A percentile compares a stretch with the other conserved stretches of the same genome.
These are phyloP conservation scores for Pseudocercospora vitis DNA, from an alignment of 2,329 filamentous ascomycete genomes.

Conservation along the genomic window DNA sequence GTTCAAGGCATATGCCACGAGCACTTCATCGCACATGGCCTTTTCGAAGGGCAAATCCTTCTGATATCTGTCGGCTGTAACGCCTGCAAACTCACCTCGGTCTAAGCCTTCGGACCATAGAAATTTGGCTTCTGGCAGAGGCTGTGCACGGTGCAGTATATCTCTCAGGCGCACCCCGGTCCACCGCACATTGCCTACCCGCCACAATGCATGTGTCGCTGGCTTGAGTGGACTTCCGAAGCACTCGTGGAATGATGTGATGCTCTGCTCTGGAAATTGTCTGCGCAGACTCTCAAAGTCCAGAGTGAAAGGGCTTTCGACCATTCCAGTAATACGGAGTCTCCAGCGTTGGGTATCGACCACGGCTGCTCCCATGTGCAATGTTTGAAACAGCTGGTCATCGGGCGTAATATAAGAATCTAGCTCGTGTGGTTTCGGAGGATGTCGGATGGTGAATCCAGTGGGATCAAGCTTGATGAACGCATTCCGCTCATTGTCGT, in stretches of 20 bases:
- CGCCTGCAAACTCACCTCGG: conserved; percentile 30
- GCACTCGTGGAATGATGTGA: conserved; percentile 41
- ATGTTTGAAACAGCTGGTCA: conserved; percentile 39
- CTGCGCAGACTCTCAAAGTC: conserved; percentile 33
- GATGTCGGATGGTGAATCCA: conserved; percentile 14
- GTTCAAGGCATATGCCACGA: conserved; percentile 37
- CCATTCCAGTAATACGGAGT: conserved; percentile 38
- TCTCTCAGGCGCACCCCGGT: conserved; percentile 35
- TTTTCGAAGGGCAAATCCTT: conserved; percentile 38
- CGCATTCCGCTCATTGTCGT: neutral
- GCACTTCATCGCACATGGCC: conserved; percentile 29
- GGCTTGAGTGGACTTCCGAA: conserved; percentile 40
- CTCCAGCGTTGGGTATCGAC: conserved; percentile 34
- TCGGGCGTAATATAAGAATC: conserved; percentile 6
- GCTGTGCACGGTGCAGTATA: conserved; percentile 30
- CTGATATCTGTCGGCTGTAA: conserved; percentile 35
- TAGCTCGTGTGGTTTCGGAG: conserved; percentile 10
- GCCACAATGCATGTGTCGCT: conserved; percentile 33
- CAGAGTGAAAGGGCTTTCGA: conserved; percentile 33
- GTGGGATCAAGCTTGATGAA: neutral
- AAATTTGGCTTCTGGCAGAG: conserved; percentile 21
- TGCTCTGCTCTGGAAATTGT: conserved; percentile 28
- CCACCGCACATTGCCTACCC: conserved; percentile 41
- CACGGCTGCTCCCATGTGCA: conserved; percentile 39
- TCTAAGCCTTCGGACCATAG: conserved; percentile 38